A percentile compares a stretch with the other conserved stretches of the same genome.
Evolutionary conservation across 768 basidiomycete species (phyloP).

Genomic region (Pisolithus orientalis): DNA sequence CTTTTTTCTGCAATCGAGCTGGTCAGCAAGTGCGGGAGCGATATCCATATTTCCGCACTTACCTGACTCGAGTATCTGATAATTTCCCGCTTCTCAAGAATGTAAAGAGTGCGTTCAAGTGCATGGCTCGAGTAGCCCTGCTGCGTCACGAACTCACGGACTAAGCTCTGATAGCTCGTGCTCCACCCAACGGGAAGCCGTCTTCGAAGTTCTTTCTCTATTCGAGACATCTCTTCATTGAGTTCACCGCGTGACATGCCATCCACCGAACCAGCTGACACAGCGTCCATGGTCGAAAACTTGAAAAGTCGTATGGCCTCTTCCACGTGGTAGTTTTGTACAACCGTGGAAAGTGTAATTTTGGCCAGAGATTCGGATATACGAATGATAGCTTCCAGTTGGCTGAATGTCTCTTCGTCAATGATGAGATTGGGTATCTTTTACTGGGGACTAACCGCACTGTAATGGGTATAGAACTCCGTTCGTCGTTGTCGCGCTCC

Average conservation of each 20-base stretch:
- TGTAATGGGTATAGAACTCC: conserved; percentile 97
- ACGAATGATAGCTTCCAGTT: conserved; percentile 98
- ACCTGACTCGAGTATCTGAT: conserved; percentile 79
- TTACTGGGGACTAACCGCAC: conserved; percentile 59
- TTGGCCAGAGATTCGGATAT: conserved; percentile 97
- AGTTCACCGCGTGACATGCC: conserved; percentile 87
- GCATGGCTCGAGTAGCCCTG: conserved; percentile 90
- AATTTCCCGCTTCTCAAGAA: conserved; percentile 95
- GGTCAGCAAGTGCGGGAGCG: background rate
- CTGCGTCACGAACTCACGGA: conserved; percentile 88
- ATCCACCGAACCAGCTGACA: conserved; percentile 89
- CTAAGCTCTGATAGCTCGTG: conserved; percentile 90
- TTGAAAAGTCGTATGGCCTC: conserved; percentile 98
- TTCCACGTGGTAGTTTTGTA: conserved; percentile 91
- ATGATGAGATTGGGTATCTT: background rate
- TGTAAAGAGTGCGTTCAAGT: conserved; percentile 82
- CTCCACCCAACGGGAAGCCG: conserved; percentile 93
- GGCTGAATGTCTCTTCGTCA: conserved; percentile 34
- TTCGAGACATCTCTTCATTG: conserved; percentile 87
- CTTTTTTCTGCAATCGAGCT: conserved; percentile 41
- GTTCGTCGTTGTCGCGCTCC: conserved; percentile 93
- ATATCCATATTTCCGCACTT: background rate
- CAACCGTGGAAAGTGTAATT: conserved; percentile 79
- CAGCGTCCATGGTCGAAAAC: conserved; percentile 98
- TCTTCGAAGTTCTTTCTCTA: conserved; percentile 81